Percentiles rank a stretch among this genome's conserved stretches.
Conservation (phyloP, 495 filamentous ascomycete species). For the Hypoxylon trugodes region DNA sequence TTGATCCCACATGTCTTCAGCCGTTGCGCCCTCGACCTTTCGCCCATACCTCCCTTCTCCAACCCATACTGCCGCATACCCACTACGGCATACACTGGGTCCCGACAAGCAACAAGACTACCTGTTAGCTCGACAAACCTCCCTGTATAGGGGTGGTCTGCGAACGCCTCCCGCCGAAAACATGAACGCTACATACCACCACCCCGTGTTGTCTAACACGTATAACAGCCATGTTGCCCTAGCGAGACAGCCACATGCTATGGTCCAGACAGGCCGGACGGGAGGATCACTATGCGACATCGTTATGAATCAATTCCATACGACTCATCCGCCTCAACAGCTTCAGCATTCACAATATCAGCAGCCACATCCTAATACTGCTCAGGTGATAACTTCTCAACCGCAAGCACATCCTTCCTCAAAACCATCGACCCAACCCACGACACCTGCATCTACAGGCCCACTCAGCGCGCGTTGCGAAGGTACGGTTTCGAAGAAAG, state of each 20-base stretch:
- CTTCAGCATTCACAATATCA: conserved; percentile 30
- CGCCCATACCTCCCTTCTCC: conserved; percentile 40
- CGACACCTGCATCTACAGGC: conserved; percentile 46
- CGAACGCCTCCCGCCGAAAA: conserved; percentile 59
- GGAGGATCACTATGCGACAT: conserved; percentile 43
- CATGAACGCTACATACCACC: conserved; percentile 59
- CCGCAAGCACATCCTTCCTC: conserved; percentile 37
- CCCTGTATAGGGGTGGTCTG: conserved; percentile 48
- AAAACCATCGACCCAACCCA: conserved; percentile 44
- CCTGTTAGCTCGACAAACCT: conserved; percentile 14
- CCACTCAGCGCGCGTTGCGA: conserved; percentile 40
- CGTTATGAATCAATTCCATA: conserved; percentile 33
- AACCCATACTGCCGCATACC: conserved; percentile 18
- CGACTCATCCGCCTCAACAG: conserved; percentile 30
- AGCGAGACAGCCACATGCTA: conserved; percentile 40
- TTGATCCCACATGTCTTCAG: conserved; percentile 47
- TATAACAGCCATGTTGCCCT: conserved; percentile 51
- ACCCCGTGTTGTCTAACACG: conserved; percentile 49
- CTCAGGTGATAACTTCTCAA: conserved; percentile 18
- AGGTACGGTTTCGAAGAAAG: conserved; percentile 41
- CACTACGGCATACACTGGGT: conserved; percentile 13
- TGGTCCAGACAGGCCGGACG: conserved; percentile 36
- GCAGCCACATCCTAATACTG: conserved; percentile 27
- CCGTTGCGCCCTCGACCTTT: conserved; percentile 31
- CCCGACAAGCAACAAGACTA: conserved; percentile 23